A percentile compares a stretch with the other conserved stretches of the same genome.
Evolutionary conservation across 192 early-diverging fungal genomes (phyloP).

Genomic region (Linnemannia zychae): DNA sequence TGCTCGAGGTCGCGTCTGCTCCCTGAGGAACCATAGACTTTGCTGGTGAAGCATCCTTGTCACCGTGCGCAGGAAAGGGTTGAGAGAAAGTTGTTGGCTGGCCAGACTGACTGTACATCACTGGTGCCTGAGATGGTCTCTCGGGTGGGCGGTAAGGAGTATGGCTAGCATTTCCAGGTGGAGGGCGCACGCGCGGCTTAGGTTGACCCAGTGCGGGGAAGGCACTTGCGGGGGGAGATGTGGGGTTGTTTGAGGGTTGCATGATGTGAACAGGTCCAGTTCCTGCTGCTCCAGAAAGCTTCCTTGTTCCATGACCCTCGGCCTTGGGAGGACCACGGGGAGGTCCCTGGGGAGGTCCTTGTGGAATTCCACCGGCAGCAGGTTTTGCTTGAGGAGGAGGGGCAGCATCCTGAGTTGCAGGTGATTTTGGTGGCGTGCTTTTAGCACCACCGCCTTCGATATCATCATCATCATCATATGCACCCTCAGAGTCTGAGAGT

Average conservation of each 20-base stretch:
- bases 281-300: conserved; percentile 19
- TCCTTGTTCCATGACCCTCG: conserved; percentile 2
- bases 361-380: conserved; percentile 10
- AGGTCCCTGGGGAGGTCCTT: conserved; percentile 41
- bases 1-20: conserved; percentile 36
- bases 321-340: conserved; percentile 43
- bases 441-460: conserved; percentile 26
- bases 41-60: conserved; percentile 4
- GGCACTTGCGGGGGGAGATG: conserved; percentile 48
- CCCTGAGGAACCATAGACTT: conserved; percentile 33
- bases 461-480: conserved; percentile 35
- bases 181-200: conserved; percentile 34
- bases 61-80: conserved; percentile 29
- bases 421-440: neutral
- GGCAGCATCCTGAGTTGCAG: neutral
- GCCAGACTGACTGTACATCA: conserved; percentile 53
- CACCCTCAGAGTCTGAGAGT: conserved; percentile 18
- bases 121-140: conserved; percentile 50
- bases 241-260: conserved; percentile 40
- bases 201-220: conserved; percentile 34
- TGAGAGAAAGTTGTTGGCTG: conserved; percentile 43
- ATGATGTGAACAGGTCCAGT: conserved; percentile 26
- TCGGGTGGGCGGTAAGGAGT: conserved; percentile 52
- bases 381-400: conserved; percentile 2
- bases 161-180: conserved; percentile 34